Base-by-base conservation (phyloP, 2,329 filamentous ascomycete genomes). In the Ilyonectria sp. region DNA sequence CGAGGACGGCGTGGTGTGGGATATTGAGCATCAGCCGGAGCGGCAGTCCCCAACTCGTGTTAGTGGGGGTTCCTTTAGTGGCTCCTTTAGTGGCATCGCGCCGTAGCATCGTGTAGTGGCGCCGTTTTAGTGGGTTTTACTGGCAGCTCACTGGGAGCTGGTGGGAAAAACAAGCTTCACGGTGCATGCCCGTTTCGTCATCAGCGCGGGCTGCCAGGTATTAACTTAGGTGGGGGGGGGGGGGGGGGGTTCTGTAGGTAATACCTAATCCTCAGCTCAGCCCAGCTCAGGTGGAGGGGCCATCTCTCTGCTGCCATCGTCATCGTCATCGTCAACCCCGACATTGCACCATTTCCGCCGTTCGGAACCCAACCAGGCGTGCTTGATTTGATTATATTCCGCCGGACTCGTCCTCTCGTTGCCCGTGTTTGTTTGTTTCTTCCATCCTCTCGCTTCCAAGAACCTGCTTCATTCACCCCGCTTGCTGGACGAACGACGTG, bases 91-190 rank as follows among this genome's bases (percentile, higher is more conserved):
- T 47, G 44, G 44, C n/a, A 47, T 33, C 31, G 31, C 11, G 31
- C 11, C 31, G 31, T 33, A 33, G 31, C 31, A 33, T 33, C 23
- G 13, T 33, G 13, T 19, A 29, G 49, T 53, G 29, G n/a, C 19
- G 40, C 26, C 13, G 17, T 21, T 8, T 57, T 31, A 46, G 23
- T 19, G 54, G 37, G 15, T 31, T 44, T 31, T 33, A 44, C 26
- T 43, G 54, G 40, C 37, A 31, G n/a, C 37, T 15, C 54, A 29
- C 55, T 26, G 23, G 23, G 23, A 19, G 19, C 31, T 50, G n/a
- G n/a, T 10, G 40, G 40, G 50, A 33, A 60, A 62, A 64, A 64
- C 55, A 64, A 64, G 62, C 63, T 64, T 60, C 50, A 46, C 52
- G 26, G 58, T 53, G 58, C 63, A 43, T 57, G 29, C 43, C 57